Evolutionary conservation across 805 yeast species (phyloP).

Genomic region (Metschnikowia similis): DNA sequence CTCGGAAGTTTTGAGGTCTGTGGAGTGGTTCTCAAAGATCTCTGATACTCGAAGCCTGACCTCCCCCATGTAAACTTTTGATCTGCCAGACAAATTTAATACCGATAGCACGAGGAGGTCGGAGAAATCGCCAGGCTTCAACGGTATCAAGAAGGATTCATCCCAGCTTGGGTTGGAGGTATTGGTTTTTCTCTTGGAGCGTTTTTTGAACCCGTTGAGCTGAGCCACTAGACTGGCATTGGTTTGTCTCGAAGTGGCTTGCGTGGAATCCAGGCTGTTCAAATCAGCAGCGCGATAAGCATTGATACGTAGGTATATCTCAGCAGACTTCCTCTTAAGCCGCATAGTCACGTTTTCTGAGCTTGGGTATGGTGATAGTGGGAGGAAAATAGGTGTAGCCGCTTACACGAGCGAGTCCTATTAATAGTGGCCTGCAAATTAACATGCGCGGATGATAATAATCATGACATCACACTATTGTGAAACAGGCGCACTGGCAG

Average conservation of each 20-base stretch:
- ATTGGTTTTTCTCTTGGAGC: conserved; percentile 28
- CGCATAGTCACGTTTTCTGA: conserved; percentile 7
- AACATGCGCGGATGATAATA: neutral
- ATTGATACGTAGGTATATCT: conserved; percentile 28
- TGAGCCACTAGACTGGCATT: conserved; percentile 37
- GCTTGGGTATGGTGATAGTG: neutral
- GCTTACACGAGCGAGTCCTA: neutral
- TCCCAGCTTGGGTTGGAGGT: conserved; percentile 42
- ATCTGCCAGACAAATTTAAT: conserved; percentile 38
- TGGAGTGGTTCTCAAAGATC: conserved; percentile 19
- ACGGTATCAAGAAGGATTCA: conserved; percentile 28
- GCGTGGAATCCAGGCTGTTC: conserved; percentile 15
- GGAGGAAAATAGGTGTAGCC: neutral
- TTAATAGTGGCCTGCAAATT: neutral
- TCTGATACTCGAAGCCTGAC: conserved; percentile 28
- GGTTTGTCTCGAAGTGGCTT: conserved; percentile 18
- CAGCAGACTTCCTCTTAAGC: conserved; percentile 9
- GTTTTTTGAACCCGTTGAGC: conserved; percentile 26
- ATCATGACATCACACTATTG: neutral
- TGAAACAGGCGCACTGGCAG: neutral
- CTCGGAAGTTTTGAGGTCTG: conserved; percentile 24
- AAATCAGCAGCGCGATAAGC: conserved; percentile 40
- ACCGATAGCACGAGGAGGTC: conserved; percentile 31
- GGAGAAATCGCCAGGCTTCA: conserved; percentile 25
- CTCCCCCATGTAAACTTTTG: conserved; percentile 39